These are phyloP conservation scores for Fusarium fujikuroi DNA, from an alignment of 2,329 filamentous ascomycete species.

Conservation along the genomic window DNA sequence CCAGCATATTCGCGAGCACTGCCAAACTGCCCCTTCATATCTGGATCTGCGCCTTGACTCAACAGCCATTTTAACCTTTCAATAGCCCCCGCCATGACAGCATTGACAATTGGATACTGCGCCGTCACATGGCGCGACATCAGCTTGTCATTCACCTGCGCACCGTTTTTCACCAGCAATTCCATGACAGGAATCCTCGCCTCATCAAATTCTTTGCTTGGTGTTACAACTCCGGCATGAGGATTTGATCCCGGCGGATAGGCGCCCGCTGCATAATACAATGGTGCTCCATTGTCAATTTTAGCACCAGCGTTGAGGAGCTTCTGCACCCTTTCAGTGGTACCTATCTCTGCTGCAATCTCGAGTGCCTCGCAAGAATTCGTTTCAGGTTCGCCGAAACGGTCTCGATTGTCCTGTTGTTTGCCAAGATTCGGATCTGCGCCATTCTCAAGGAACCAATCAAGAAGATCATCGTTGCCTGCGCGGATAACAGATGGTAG, in stretches of 20 bases:
- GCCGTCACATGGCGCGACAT: conserved; percentile 14
- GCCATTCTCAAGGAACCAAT: conserved; percentile 36
- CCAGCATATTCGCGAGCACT: conserved; percentile 21
- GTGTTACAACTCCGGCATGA: not conserved
- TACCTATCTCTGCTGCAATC: conserved; percentile 7
- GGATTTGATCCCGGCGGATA: conserved; percentile 4
- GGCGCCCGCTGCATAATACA: conserved; percentile 28
- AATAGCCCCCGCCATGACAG: conserved; percentile 33
- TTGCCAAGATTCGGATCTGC: conserved; percentile 35
- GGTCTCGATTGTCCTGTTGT: conserved; percentile 16
- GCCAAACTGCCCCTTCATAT: conserved; percentile 17
- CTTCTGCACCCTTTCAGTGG: conserved; percentile 9
- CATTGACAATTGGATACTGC: conserved; percentile 30
- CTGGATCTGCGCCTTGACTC: conserved; percentile 27
- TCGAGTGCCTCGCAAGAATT: conserved; percentile 30
- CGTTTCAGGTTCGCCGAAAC: conserved; percentile 13
- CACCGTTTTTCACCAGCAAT: conserved; percentile 20
- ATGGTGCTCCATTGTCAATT: conserved; percentile 24
- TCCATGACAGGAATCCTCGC: conserved; percentile 30
- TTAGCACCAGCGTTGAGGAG: conserved; percentile 28
- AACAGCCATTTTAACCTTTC: conserved; percentile 36
- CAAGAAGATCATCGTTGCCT: conserved; percentile 7
- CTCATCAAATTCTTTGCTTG: conserved; percentile 10
- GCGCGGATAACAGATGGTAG: conserved; percentile 14
- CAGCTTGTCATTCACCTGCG: conserved; percentile 18